Evolutionary conservation across 192 early-diverging fungal genomes (phyloP).

Genomic region (Phycomyces blakesleeanus): DNA sequence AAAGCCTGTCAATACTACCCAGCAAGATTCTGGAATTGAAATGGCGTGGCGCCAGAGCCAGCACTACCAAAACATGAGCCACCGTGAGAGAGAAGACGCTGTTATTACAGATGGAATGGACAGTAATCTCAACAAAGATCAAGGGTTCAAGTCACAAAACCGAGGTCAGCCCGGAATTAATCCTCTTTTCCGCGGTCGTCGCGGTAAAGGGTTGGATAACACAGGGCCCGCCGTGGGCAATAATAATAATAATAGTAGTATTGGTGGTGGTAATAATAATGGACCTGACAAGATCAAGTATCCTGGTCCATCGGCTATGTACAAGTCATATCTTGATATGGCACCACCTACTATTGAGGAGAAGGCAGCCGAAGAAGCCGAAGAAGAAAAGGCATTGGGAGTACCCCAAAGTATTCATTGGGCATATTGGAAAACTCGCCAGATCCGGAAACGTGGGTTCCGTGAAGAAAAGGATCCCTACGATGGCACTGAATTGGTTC

Average conservation of each 20-base stretch:
- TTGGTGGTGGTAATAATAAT: background rate
- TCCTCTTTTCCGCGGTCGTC: slow-evolving; percentile 5
- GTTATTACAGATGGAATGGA: background rate
- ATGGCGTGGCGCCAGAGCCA: slow-evolving; percentile 16
- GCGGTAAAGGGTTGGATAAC: background rate
- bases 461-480: slow-evolving; percentile 1
- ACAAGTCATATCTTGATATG: slow-evolving; percentile 15
- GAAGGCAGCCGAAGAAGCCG: slow-evolving; percentile 1
- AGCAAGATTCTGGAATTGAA: slow-evolving; percentile 10
- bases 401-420: slow-evolving; percentile 6
- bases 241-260: too few relatives aligned
- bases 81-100: slow-evolving; percentile 23
- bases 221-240: too few relatives aligned
- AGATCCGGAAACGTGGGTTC: slow-evolving; percentile 10
- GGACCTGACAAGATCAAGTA: background rate
- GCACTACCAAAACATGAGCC: slow-evolving; percentile 23
- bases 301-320: background rate
- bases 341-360: slow-evolving; percentile 2
- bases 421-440: slow-evolving; percentile 23
- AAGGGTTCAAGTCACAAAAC: background rate
- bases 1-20: background rate
- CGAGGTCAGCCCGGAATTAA: slow-evolving; percentile 1
- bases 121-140: background rate
- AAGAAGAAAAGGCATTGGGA: slow-evolving; percentile 15
- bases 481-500: slow-evolving; percentile 15